phyloP scores from a whole-genome alignment of 768 basidiomycete genomes.

The Guyanaporus albipodus region DNA sequence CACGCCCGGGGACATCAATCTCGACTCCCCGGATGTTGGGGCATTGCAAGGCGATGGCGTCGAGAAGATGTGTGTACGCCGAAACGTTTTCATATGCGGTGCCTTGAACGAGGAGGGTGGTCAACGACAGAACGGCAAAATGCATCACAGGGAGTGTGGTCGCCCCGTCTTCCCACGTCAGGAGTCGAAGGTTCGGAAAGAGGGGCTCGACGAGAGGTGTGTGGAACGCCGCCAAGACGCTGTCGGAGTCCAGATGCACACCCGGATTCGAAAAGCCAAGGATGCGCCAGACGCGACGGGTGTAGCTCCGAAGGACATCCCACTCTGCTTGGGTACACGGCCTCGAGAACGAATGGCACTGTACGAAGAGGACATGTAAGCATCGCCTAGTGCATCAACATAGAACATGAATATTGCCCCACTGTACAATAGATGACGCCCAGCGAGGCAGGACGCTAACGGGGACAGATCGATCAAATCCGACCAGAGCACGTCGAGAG shows the following conservation, averaged over 20 bases:
- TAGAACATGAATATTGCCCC: not conserved
- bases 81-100: not conserved
- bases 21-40: conserved; percentile 5
- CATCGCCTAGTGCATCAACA: not conserved
- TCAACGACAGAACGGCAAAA: not conserved
- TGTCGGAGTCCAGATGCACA: not conserved
- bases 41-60: not conserved
- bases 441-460: not conserved
- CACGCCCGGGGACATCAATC: not conserved
- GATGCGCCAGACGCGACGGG: conserved; percentile 1
- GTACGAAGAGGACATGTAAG: not conserved
- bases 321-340: not conserved
- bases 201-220: not conserved
- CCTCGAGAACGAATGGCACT: not conserved
- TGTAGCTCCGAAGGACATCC: conserved; percentile 1
- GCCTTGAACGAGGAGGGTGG: not conserved
- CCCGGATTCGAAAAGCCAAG: not conserved
- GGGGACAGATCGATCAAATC: not conserved
- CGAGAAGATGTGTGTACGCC: not conserved
- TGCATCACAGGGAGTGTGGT: not conserved
- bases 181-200: conserved; percentile 4
- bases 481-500: conserved; percentile 1
- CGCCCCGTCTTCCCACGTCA: conserved; percentile 4
- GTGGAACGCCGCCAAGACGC: not conserved
- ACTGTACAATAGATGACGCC: not conserved